Evolutionary conservation across 306 rosid genomes (phyloP), one percentile per base, ranked within the genome.

Genomic region (Leucaena leucocephala): DNA sequence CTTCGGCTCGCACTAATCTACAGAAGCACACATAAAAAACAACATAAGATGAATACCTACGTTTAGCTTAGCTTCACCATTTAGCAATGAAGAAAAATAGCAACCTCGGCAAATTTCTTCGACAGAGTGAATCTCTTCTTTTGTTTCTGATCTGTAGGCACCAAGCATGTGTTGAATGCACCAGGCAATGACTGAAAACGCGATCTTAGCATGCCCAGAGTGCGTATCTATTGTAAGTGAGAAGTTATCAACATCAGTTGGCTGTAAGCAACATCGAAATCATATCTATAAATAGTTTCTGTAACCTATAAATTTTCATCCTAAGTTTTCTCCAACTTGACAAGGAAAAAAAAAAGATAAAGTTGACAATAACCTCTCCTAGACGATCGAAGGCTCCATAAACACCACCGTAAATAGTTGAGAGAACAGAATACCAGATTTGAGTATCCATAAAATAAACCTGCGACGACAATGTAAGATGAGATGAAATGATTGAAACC

Each of bases 361-460:
- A 59, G 64, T 8, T 36, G 17, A 69, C 45, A 73, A 74, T 82
- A 50, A 93, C 99, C 98, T 95, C 98, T 86, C 99, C 99, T 4
- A 95, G 92, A 81, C 96, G 99, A 82, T 91, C 96, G 8, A 90
- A 95, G 80, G 99, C 99, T 36, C 99, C 99, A 84, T 87, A 73
- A 81, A 95, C 82, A 57, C 99, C 99, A 43, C 99, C 99, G 52
- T 78, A 87, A 67, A 95, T 2, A 72, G 99, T 95, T 46, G 97
- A 92, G 86, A 80, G 91, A 78, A 95, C 54, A 36, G 99, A 44
- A 89, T 95, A 95, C 99, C 98, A 95, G 74, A 95, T 91, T 88
- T 95, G 97, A 72, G 97, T 93, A 84, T 95, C 99, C 99, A 95
- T 85, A 81, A 92, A 95, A 83, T 95, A 95, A 74, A 95, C 90